Evolutionary conservation across 371 early-diverging fungal species (phyloP).

Genomic region (Mucor racemosus): DNA sequence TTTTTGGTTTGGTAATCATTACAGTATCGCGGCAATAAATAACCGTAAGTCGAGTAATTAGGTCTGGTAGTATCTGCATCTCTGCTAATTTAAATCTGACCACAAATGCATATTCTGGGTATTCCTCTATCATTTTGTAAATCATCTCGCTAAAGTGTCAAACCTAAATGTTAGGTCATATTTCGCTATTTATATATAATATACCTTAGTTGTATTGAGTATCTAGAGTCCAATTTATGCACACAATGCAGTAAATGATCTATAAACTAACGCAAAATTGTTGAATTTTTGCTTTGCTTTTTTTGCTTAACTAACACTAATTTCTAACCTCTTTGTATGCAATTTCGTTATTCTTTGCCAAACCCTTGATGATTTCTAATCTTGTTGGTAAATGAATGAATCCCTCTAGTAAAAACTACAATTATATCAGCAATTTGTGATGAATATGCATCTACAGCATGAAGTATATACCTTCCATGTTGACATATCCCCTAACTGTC

Average conservation of each 20-base stretch:
- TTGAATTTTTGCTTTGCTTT: too few species aligned
- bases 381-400: conserved; percentile 43
- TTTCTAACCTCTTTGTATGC: conserved; percentile 26
- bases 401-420: conserved; percentile 38
- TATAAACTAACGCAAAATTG: conserved; percentile 20
- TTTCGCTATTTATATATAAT: background rate
- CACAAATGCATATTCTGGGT: conserved; percentile 32
- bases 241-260: conserved; percentile 30
- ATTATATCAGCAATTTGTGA: background rate
- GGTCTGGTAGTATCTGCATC: conserved; percentile 43
- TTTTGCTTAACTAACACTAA: too few species aligned
- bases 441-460: too few species aligned
- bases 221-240: conserved; percentile 28
- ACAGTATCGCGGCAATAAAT: conserved; percentile 44
- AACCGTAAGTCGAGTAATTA: conserved; percentile 43
- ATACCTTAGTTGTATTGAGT: conserved; percentile 38
- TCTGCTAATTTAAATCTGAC: conserved; percentile 39
- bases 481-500: conserved; percentile 8
- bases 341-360: conserved; percentile 23
- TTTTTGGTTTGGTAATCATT: background rate
- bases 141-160: conserved; percentile 43
- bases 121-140: conserved; percentile 33
- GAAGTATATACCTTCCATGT: background rate
- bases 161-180: background rate
- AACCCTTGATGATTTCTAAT: conserved; percentile 26